Evolutionary conservation across 2,329 filamentous ascomycete species (phyloP), one percentile per base, ranked within the genome.

Genomic region (Neopestalotiopsis rosae): DNA sequence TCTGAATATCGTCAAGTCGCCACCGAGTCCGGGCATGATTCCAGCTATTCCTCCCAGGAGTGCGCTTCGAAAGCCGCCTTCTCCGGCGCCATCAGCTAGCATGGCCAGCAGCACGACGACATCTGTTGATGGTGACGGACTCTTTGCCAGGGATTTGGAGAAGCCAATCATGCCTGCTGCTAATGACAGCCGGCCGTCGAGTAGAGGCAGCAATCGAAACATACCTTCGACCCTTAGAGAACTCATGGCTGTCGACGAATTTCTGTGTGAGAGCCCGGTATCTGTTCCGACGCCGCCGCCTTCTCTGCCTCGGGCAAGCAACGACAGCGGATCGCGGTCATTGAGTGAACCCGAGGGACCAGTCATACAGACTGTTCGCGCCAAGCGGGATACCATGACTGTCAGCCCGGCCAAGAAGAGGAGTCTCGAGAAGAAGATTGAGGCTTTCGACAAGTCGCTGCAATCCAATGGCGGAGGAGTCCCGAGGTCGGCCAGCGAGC

Each of bases 381-480:
- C 86, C 3, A 85, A 84, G 74, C 84, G 86, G 40, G 85, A 89
- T 58, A 87, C 85, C 1, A 72, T 86, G 14, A 84, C 84, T 0
- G 82, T 86, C 24, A 81, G 81, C 70, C 79, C 81, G 0, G 80
- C 84, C 1, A 80, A 82, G 24, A 80, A 84, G 45, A 80, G 81
- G 61, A 89, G 87, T 72, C 79, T 88, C 67, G 82, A 83, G 4
- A 84, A 85, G 78, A 82, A 83, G 68, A 79, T 87, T 13, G 83
- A 87, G 42, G 71, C 73, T 34, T 24, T 68, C 62, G 72, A 71
- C 32, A 66, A 32, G 24, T 56, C 65, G 5, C 38, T 17, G 45
- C 64, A 61, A 20, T 62, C 67, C 1, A 30, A 69, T 1, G 30
- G 58, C 9, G 45, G 57, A 14, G 68, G 71, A n/a, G 67, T 71